Evolutionary conservation across 805 yeast genomes (phyloP).

Genomic region (Alloascoidea hylecoeti): DNA sequence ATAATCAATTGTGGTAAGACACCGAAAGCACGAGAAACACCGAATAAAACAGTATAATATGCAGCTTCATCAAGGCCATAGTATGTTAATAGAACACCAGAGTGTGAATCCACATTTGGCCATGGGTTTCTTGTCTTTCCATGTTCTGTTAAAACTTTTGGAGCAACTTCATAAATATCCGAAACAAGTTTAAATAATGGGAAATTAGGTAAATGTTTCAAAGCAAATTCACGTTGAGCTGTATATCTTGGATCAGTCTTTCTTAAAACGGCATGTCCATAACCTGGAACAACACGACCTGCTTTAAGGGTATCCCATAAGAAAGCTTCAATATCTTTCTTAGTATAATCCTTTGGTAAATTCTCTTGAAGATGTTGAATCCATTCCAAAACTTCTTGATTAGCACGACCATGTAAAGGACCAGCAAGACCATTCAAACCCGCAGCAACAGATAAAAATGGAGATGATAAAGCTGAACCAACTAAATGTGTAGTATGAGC

Average conservation of each 20-base stretch:
- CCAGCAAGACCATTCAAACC: conserved; percentile 80
- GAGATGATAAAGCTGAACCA: conserved; percentile 69
- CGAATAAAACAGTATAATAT: conserved; percentile 72
- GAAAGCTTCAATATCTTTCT: conserved; percentile 44
- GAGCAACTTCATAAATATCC: conserved; percentile 55
- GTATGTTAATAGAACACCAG: conserved; percentile 69
- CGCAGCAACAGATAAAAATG: conserved; percentile 62
- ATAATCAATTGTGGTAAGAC: conserved; percentile 67
- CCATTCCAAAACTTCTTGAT: conserved; percentile 74
- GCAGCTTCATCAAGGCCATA: conserved; percentile 63
- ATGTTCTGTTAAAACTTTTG: conserved; percentile 59
- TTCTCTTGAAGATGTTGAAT: conserved; percentile 40
- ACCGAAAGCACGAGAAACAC: conserved; percentile 72
- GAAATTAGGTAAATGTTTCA: conserved; percentile 41
- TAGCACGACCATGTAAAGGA: conserved; percentile 76
- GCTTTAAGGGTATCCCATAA: conserved; percentile 59
- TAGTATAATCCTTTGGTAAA: conserved; percentile 19
- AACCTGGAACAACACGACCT: conserved; percentile 76
- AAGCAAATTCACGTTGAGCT: conserved; percentile 60
- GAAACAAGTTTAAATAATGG: conserved; percentile 53
- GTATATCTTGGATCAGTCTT: conserved; percentile 72
- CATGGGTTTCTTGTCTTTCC: conserved; percentile 80
- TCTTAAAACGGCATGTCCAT: conserved; percentile 80
- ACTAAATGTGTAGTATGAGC: conserved; percentile 76
- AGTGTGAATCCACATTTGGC: conserved; percentile 74